Evolutionary conservation across 2,329 filamentous ascomycete species (phyloP).

Genomic region (Neopestalotiopsis sp.): DNA sequence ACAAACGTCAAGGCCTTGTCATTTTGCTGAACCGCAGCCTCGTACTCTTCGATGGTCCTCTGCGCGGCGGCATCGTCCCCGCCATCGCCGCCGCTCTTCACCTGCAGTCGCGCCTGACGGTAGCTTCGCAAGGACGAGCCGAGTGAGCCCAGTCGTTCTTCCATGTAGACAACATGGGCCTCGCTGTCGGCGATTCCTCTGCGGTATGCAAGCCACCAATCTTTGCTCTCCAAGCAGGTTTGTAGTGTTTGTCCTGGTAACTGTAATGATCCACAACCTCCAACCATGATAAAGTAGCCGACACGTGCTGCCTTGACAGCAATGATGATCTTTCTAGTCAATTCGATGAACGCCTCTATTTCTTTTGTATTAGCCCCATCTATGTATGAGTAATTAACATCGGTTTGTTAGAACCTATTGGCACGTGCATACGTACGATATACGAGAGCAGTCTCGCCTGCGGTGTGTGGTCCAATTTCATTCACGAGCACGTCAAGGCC

Average conservation of each 20-base stretch:
- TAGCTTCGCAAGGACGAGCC: slow-evolving; percentile 14
- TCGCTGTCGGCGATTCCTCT: slow-evolving; percentile 19
- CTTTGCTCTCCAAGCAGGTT: slow-evolving; percentile 9
- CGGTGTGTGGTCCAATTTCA: slow-evolving; percentile 5
- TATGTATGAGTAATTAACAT: neutral
- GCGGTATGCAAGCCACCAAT: slow-evolving; percentile 16
- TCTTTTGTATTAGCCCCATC: neutral
- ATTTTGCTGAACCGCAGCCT: neutral
- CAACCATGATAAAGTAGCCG: slow-evolving; percentile 19
- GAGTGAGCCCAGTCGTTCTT: slow-evolving; percentile 16
- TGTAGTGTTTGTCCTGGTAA: neutral
- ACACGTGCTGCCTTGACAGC: slow-evolving; percentile 12
- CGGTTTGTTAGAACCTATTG: neutral
- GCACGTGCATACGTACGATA: neutral
- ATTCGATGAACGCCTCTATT: slow-evolving; percentile 18
- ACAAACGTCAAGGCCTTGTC: slow-evolving; percentile 18
- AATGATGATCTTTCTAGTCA: slow-evolving; percentile 16
- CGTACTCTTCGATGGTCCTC: slow-evolving; percentile 6
- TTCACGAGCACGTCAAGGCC: slow-evolving; percentile 4
- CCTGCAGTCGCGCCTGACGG: slow-evolving; percentile 6
- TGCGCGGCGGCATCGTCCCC: neutral
- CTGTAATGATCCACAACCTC: slow-evolving; percentile 13
- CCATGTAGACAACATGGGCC: slow-evolving; percentile 19
- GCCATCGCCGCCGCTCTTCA: neutral
- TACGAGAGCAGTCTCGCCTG: neutral